Evolutionary conservation across 2,329 filamentous ascomycete genomes (phyloP), one percentile per base, ranked within the genome.

Genomic region (Cyphellophora attinorum): DNA sequence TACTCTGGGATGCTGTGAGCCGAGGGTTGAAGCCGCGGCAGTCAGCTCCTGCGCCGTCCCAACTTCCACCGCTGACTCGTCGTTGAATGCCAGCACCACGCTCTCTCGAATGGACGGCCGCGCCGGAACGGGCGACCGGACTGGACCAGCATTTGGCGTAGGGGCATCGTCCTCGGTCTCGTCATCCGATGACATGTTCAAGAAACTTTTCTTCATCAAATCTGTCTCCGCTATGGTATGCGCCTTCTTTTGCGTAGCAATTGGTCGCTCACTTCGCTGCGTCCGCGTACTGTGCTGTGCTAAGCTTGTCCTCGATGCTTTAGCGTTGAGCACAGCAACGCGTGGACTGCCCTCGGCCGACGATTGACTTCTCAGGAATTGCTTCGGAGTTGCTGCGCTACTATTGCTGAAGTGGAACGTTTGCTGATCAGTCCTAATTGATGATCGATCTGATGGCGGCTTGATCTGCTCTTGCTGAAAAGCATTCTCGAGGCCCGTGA

Each of bases 111-210:
- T 36, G 13, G 15, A 14, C 17, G 2, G 19, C 30, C 33, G 18
- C 47, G 38, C 23, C 42, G 38, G 11, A 44, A 48, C 5, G 33
- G 35, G 21, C 8, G 21, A 25, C n/a, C 21, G 21, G n/a, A 25
- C 21, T n/a, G 21, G 21, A 8, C 8, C 21, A 25, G 21, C 21
- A n/a, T 19, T 18, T 18, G 17, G 10, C 17, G 14, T 5, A 18
- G 5, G 6, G 12, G 8, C 6, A 5, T 18, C n/a, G 4, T 61
- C 61, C 14, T 57, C 54, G 38, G 62, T 62, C 31, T 64, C 60
- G 36, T 67, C 64, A 0, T 64, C 68, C n/a, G 64, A 68, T 3
- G 64, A 68, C 28, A 68, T 57, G 33, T 58, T 63, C 6, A 68
- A 58, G 8, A 68, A 54, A 41, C 65, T 68, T 5, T 59, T 59